A percentile compares a stretch with the other conserved stretches of the same genome.
Conservation (phyloP, 805 yeast genomes). For the Cyberlindnera xishuangbannaensis region DNA sequence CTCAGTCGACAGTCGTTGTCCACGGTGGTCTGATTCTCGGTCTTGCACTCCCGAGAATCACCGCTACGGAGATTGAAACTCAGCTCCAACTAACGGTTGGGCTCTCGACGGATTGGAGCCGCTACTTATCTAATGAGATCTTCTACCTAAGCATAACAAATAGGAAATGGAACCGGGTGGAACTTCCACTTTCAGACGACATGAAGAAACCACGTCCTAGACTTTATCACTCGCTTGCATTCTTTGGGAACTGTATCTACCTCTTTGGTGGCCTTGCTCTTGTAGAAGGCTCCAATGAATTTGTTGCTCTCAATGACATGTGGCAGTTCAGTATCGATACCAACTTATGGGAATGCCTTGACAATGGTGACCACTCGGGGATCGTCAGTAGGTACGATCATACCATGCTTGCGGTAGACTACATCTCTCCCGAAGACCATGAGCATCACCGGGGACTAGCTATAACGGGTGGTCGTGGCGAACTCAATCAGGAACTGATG, state of each 20-base stretch:
- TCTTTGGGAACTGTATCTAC: constrained; percentile 44
- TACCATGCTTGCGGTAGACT: constrained; percentile 37
- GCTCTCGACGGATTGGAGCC: constrained; percentile 4
- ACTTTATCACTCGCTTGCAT: constrained; percentile 53
- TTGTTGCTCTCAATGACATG: constrained; percentile 52
- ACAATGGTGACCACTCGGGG: constrained; percentile 34
- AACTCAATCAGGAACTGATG: constrained; percentile 26
- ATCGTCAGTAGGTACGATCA: constrained; percentile 46
- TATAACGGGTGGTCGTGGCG: constrained; percentile 49
- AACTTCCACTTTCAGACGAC: constrained; percentile 21
- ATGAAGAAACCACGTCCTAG: constrained; percentile 28
- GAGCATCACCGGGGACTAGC: constrained; percentile 42
- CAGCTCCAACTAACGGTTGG: constrained; percentile 6
- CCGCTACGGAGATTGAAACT: constrained; percentile 12
- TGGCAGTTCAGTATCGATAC: constrained; percentile 60
- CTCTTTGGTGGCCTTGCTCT: constrained; percentile 72
- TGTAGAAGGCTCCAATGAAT: constrained; percentile 31
- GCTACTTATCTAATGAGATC: constrained; percentile 49
- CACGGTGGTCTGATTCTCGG: constrained; percentile 68
- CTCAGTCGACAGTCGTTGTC: constrained; percentile 55
- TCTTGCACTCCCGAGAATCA: constrained; percentile 23
- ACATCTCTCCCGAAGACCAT: constrained; percentile 32
- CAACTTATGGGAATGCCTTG: constrained; percentile 48
- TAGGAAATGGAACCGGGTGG: constrained; percentile 48
- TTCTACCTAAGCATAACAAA: constrained; percentile 56